Conservation (phyloP, 495 filamentous ascomycete genomes). For the Pseudotulostoma volvatum region DNA sequence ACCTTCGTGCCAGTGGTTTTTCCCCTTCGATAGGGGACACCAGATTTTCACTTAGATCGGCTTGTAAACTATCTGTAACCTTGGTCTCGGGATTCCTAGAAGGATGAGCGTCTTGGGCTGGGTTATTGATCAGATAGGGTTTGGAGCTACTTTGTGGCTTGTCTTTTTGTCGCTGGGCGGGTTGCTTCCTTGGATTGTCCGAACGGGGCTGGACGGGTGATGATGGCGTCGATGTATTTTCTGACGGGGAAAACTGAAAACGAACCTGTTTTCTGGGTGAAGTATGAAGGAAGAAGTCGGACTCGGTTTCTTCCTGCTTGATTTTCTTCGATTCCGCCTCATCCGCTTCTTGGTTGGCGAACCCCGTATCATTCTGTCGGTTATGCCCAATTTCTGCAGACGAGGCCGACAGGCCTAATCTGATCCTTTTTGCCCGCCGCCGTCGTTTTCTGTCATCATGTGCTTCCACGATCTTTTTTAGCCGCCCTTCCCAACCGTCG, state of each 20-base stretch:
- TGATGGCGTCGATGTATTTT: neutral
- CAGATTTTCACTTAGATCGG: neutral
- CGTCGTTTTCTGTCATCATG: conserved; percentile 28
- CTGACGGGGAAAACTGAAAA: neutral
- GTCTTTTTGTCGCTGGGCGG: neutral
- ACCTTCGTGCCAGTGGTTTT: neutral
- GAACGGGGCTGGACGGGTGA: neutral
- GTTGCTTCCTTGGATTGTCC: neutral
- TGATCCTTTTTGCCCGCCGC: conserved; percentile 28
- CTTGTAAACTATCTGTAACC: neutral
- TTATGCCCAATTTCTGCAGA: conserved; percentile 1
- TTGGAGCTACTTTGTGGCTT: neutral
- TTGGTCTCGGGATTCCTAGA: neutral
- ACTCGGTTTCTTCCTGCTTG: conserved; percentile 3
- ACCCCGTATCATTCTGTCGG: conserved; percentile 1
- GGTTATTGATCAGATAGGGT: neutral
- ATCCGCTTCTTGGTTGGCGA: neutral
- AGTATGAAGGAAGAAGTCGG: too few species aligned
- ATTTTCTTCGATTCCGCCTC: too few species aligned
- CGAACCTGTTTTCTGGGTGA: too few species aligned
- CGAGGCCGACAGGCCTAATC: conserved; percentile 13
- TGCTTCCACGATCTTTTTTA: conserved; percentile 10
- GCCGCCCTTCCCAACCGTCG: conserved; percentile 21
- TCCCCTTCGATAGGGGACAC: too few species aligned
- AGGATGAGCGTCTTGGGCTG: neutral